phyloP scores from a whole-genome alignment of 1,284 basidiomycete species.

The Malassezia caprae region DNA sequence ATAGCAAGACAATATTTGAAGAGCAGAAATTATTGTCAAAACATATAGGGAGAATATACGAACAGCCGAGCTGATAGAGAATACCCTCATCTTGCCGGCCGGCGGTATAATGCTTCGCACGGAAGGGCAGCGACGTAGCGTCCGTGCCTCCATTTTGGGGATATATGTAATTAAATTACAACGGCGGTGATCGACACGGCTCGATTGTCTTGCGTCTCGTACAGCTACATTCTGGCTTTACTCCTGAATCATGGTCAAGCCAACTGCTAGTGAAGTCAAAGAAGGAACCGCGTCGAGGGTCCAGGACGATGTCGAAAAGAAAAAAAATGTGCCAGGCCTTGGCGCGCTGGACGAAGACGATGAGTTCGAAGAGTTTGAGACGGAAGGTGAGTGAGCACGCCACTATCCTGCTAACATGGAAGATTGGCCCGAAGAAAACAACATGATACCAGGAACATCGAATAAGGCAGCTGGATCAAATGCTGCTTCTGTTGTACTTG shows the following conservation, averaged over 20 bases:
- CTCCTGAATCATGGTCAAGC: not conserved
- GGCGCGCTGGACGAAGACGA: slow-evolving; percentile 47
- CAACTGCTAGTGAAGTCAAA: not conserved
- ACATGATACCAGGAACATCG: slow-evolving; percentile 49
- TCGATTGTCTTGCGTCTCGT: not conserved
- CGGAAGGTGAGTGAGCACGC: slow-evolving; percentile 29
- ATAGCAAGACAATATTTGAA: not conserved
- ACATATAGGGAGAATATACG: not conserved
- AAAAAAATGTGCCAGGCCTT: slow-evolving; percentile 24
- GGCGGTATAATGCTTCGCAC: slow-evolving; percentile 1
- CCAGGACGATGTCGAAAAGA: not conserved
- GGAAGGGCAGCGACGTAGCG: not conserved
- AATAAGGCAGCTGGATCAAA: not conserved
- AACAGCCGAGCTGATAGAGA: not conserved
- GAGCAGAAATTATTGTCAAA: not conserved
- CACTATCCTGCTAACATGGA: not conserved
- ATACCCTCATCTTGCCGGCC: not conserved
- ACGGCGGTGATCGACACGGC: not conserved
- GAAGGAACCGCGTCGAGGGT: not conserved
- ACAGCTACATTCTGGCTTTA: not conserved
- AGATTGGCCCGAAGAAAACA: slow-evolving; percentile 52
- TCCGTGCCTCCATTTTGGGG: not conserved
- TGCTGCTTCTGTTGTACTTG: slow-evolving; percentile 12
- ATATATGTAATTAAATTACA: not conserved
- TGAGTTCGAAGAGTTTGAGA: slow-evolving; percentile 47